Evolutionary conservation across 176 grass and related monocot genomes (phyloP).

Genomic region (Oryza nivara): DNA sequence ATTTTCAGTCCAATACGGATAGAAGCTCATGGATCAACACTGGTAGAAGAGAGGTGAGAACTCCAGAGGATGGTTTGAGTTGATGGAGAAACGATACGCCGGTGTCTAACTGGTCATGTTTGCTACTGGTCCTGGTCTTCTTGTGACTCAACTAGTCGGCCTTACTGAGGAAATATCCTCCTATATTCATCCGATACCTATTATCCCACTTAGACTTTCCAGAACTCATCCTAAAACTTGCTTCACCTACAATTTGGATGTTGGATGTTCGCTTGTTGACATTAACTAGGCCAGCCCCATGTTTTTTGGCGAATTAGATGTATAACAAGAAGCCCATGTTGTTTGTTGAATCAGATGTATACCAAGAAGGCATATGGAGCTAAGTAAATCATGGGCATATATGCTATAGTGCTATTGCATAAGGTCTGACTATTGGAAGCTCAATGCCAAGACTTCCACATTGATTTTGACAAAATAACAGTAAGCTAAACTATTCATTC

Average conservation of each 20-base stretch:
- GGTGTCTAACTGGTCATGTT: background rate
- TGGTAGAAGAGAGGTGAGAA: background rate
- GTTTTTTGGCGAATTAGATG: conserved; percentile 18
- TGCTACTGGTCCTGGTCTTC: background rate
- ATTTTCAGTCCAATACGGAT: conserved; percentile 5
- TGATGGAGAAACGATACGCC: conserved; percentile 7
- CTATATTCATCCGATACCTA: background rate
- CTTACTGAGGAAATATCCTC: conserved; percentile 14
- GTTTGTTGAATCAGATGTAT: conserved; percentile 22
- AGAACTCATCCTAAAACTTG: conserved; percentile 1
- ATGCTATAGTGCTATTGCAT: conserved; percentile 19
- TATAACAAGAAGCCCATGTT: background rate
- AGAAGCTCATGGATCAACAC: conserved; percentile 15
- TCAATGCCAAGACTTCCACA: background rate
- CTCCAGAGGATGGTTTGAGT: conserved; percentile 2
- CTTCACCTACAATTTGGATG: conserved; percentile 11
- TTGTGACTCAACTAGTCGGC: background rate
- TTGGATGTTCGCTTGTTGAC: conserved; percentile 3
- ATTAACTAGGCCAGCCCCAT: background rate
- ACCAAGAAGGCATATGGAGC: background rate
- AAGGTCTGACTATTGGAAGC: conserved; percentile 20
- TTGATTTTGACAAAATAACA: conserved; percentile 1
- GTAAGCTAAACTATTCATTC: background rate
- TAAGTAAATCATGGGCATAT: conserved; percentile 1
- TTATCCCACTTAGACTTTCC: conserved; percentile 11